Percentiles rank a stretch among this genome's conserved stretches.
Evolutionary conservation across 192 early-diverging fungal species (phyloP).

Genomic region (Pilaira anomala): DNA sequence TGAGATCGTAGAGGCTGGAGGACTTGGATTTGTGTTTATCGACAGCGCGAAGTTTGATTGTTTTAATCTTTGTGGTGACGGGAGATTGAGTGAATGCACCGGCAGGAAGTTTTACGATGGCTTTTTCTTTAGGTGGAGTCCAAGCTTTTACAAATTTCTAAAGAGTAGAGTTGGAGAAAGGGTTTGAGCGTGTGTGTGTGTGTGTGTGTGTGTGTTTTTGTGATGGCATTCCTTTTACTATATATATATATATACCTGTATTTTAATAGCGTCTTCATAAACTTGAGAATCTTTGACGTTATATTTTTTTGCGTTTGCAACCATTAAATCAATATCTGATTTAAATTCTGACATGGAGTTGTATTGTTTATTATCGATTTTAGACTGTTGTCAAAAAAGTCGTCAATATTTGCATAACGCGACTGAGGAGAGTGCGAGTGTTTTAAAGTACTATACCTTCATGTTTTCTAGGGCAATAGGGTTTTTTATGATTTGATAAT

Average conservation of each 20-base stretch:
- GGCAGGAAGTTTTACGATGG: slow-evolving; percentile 13
- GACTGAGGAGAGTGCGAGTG: neutral
- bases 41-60: neutral
- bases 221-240: no score
- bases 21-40: neutral
- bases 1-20: neutral
- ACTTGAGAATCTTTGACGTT: slow-evolving; percentile 46
- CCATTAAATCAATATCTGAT: slow-evolving; percentile 45
- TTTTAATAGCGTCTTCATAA: slow-evolving; percentile 43
- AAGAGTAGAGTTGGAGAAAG: neutral
- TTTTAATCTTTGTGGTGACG: neutral
- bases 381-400: slow-evolving; percentile 24
- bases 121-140: slow-evolving; percentile 10
- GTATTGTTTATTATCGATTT: slow-evolving; percentile 34
- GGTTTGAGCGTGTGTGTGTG: no score
- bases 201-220: no score
- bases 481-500: slow-evolving; percentile 49
- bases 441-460: slow-evolving; percentile 23
- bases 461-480: slow-evolving; percentile 57
- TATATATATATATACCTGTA: slow-evolving; percentile 36
- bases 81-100: neutral
- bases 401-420: neutral
- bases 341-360: slow-evolving; percentile 29
- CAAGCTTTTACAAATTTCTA: slow-evolving; percentile 35
- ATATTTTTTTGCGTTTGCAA: slow-evolving; percentile 52